A percentile compares a stretch with the other conserved stretches of the same genome.
phyloP scores from a whole-genome alignment of 2,329 filamentous ascomycete species.

The Bipolaris sorokiniana region DNA sequence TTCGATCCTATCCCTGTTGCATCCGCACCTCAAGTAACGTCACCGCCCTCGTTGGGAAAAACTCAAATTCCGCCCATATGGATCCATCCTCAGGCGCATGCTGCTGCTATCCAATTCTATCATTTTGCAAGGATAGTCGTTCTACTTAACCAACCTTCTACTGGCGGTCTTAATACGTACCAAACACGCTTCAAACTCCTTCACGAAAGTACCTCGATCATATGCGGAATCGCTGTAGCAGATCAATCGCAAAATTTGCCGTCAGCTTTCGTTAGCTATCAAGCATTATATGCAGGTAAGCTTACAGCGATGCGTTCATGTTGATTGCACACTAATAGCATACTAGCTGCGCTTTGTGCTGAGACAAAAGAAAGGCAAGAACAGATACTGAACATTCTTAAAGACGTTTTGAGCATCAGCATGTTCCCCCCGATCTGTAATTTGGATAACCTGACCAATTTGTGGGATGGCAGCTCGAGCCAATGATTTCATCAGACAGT shows the following conservation, averaged over 20 bases:
- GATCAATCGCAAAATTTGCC: constrained; percentile 36
- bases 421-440: constrained; percentile 38
- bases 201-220: constrained; percentile 55
- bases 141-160: constrained; percentile 59
- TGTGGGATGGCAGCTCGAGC: constrained; percentile 39
- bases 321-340: constrained; percentile 1
- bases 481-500: constrained; percentile 23
- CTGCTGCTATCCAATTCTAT: constrained; percentile 59
- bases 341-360: constrained; percentile 27
- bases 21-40: constrained; percentile 7
- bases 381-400: constrained; percentile 24
- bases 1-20: constrained; percentile 52
- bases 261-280: constrained; percentile 39
- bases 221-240: constrained; percentile 59
- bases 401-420: constrained; percentile 27
- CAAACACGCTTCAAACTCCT: constrained; percentile 53
- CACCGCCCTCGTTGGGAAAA: constrained; percentile 12
- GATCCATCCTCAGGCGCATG: constrained; percentile 42
- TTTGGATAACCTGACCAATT: constrained; percentile 32
- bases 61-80: constrained; percentile 27
- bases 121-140: constrained; percentile 61
- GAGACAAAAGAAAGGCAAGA: constrained; percentile 29
- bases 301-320: neutral
- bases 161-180: constrained; percentile 57
- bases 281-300: constrained; percentile 42